Evolutionary conservation across 2,329 filamentous ascomycete genomes (phyloP), one percentile per base, ranked within the genome.

Genomic region (Beauveria brongniartii): DNA sequence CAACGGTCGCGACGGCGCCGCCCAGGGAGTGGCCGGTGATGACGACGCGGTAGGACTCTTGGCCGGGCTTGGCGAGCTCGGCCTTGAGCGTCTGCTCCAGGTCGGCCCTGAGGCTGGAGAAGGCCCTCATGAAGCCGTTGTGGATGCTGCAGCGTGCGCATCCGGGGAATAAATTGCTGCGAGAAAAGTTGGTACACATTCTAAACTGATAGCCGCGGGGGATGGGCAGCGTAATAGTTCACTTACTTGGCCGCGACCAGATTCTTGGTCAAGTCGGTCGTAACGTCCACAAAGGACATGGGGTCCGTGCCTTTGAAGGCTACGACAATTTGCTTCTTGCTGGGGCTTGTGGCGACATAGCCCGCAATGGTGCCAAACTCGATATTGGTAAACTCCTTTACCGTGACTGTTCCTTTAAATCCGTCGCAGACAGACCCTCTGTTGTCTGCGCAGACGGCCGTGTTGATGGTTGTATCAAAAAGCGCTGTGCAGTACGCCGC

Each of bases 1-100:
- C 86, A 5, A 91, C 70, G 6, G 81, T 83, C 37, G 81, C 84
- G 2, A 90, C 75, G 5, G 86, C 86, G 26, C 77, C 88, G 50
- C 88, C 88, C 3, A 91, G 81, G 9, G 84, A 88, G 75, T 90
- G 87, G 37, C 88, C 88, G 0, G 85, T 85, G 16, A 80, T 71
- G 16, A 87, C 69, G 68, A 88, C 68, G 50, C 71, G 71, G 74
- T 80, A 87, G 50, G 62, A 64, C 1, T 85, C 37, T 16, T 54
- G 51, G 8, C 37, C 34, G n/a, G 51, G 3, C 12, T 41, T 43
- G 20, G 20, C 20, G 22, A 54, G 34, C n/a, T 41, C 51, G 16
- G 10, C 37, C 50, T 24, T 16, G n/a, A 52, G n/a, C 2, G 30
- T 40, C n/a, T 52, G 30, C 20, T 52, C 50, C n/a, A 52, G n/a